Base-by-base conservation (phyloP, 495 filamentous ascomycete genomes). In the Annulohypoxylon maeteangense region DNA sequence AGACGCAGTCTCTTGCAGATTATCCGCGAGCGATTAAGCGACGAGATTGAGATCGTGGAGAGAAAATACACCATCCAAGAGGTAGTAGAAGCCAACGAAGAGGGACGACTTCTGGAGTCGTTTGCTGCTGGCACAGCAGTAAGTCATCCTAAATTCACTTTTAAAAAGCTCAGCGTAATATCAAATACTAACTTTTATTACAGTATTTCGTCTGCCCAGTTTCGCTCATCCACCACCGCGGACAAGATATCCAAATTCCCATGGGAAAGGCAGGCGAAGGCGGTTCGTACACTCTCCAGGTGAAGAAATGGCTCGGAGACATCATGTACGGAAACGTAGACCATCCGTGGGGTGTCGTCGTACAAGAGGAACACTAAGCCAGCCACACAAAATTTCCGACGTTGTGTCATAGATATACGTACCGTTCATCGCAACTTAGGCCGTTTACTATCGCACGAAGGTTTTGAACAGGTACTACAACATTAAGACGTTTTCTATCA, bases 61-160 rank as follows among this genome's bases (percentile, higher is more conserved):
- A 81, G 88, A 34, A 87, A 87, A 48, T 95, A 93, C 76, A 92
- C 87, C 5, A 97, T 98, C 81, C 76, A 80, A 18, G 94, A 98
- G 79, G 76, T 98, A 23, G 81, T 89, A 8, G 85, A 90, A 70
- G 94, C 94, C 4, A 80, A 85, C 45, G 78, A 87, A 58, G 92
- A 97, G 77, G 93, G 92, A 3, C 82, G 94, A 8, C 78, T 97
- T 42, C 72, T 97, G 16, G 94, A 97, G 80, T 87, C 92, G 0
- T 97, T 98, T 74, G 92, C 90, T 23, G 89, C 90, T 42, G 94
- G 94, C 8, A 97, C 94, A 73, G 94, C 94, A 62, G 91, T 92
- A 83, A 82, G 89, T 77, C 45, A 62, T 62, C 32, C n/a, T 31
- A 16, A 53, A 47, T 40, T 32, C 1, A 1, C n/a, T 6, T 14